Evolutionary conservation across 179 eudicot species (phyloP).

Genomic region (Patellifolia procumbens): DNA sequence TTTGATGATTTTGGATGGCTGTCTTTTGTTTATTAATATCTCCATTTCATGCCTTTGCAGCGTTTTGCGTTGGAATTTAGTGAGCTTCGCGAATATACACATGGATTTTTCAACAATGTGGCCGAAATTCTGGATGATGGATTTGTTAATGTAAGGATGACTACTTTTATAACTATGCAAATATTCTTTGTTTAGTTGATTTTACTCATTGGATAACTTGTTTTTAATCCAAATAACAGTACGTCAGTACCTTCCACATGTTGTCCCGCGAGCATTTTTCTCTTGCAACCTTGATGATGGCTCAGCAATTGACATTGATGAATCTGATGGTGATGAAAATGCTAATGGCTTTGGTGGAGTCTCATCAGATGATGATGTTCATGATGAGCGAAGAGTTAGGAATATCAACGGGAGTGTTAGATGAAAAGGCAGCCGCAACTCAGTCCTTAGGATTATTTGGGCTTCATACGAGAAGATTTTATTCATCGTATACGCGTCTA

Average conservation of each 20-base stretch:
- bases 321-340: conserved; percentile 84
- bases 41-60: conserved; percentile 34
- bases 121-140: conserved; percentile 92
- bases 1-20: conserved; percentile 10
- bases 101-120: conserved; percentile 96
- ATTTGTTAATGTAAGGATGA: conserved; percentile 64
- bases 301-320: conserved; percentile 86
- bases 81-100: conserved; percentile 96
- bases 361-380: conserved; percentile 96
- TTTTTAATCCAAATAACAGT: conserved; percentile 49
- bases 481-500: conserved; percentile 87
- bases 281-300: conserved; percentile 99
- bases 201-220: conserved; percentile 11
- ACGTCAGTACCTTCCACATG: conserved; percentile 96
- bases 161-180: neutral
- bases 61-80: conserved; percentile 91
- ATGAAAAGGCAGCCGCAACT: conserved; percentile 99
- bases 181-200: neutral
- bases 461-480: conserved; percentile 75
- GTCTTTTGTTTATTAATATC: conserved; percentile 7
- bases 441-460: conserved; percentile 95
- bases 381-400: conserved; percentile 91
- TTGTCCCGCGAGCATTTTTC: conserved; percentile 81
- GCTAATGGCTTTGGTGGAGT: conserved; percentile 84
- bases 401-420: conserved; percentile 97